Conservation (phyloP, 2,329 filamentous ascomycete species). For the Pseudophaeomoniella oleicola region DNA sequence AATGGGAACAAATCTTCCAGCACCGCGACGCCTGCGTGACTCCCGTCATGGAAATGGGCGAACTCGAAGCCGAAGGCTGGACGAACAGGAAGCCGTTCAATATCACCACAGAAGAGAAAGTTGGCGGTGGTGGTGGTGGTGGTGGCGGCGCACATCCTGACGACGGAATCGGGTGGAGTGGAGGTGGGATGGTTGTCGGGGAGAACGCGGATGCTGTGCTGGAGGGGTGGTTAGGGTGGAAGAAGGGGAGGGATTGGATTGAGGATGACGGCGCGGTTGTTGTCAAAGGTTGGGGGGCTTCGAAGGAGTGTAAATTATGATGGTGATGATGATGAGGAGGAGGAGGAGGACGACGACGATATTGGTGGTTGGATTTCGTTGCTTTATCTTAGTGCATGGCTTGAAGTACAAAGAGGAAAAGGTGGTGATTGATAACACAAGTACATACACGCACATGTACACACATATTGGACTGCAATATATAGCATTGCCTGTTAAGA, state of each 20-base stretch:
- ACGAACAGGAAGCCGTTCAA: slow-evolving; percentile 30
- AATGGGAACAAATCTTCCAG: slow-evolving; percentile 82
- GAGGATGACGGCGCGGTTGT: slow-evolving; percentile 49
- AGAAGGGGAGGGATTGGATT: slow-evolving; percentile 55
- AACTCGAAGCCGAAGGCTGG: slow-evolving; percentile 48
- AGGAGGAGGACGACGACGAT: too few species aligned
- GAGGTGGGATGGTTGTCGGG: slow-evolving; percentile 46
- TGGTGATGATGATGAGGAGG: too few species aligned
- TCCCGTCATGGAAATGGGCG: slow-evolving; percentile 64
- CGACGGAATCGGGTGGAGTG: slow-evolving; percentile 52
- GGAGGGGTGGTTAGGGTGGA: slow-evolving; percentile 64
- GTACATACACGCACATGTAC: too few species aligned
- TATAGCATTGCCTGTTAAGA: too few species aligned
- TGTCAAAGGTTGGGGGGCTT: slow-evolving; percentile 24
- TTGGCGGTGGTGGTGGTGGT: slow-evolving; percentile 40
- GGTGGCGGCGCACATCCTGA: slow-evolving; percentile 32
- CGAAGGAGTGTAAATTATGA: slow-evolving; percentile 10
- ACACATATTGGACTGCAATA: too few species aligned
- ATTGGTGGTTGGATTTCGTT: too few species aligned
- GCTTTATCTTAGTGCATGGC: too few species aligned
- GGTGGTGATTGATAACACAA: too few species aligned
- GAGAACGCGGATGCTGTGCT: slow-evolving; percentile 58
- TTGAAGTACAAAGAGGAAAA: too few species aligned
- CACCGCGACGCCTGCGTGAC: slow-evolving; percentile 85
- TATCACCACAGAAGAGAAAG: slow-evolving; percentile 53